phyloP scores from a whole-genome alignment of 2,329 filamentous ascomycete genomes.

The Cytospora piceicola region DNA sequence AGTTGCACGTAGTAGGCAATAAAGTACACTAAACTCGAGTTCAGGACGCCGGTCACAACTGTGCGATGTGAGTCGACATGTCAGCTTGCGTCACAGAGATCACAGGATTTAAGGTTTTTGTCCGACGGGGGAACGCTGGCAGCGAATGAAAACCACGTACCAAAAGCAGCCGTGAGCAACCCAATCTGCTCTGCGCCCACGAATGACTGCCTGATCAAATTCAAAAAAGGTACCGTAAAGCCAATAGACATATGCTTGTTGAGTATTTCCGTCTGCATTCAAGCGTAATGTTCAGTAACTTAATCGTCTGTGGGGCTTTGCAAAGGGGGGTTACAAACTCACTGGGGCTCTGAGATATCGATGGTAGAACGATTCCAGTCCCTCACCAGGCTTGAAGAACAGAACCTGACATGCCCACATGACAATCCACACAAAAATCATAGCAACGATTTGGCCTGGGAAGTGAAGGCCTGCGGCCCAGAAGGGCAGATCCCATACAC shows the following conservation, averaged over 20 bases:
- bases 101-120: not conserved
- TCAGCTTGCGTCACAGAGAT: conserved; percentile 10
- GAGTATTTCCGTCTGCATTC: conserved; percentile 50
- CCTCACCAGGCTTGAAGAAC: conserved; percentile 27
- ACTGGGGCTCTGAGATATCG: conserved; percentile 34
- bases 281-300: conserved; percentile 13
- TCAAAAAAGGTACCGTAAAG: conserved; percentile 54
- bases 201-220: conserved; percentile 45
- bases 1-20: conserved; percentile 37
- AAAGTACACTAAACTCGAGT: conserved; percentile 37
- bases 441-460: conserved; percentile 53
- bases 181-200: conserved; percentile 43
- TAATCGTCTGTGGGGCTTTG: not conserved
- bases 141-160: conserved; percentile 38
- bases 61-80: not conserved
- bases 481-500: conserved; percentile 46
- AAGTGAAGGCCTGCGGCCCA: conserved; percentile 44
- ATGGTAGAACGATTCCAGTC: conserved; percentile 37
- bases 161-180: conserved; percentile 48
- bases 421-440: conserved; percentile 45
- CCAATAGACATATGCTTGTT: conserved; percentile 56
- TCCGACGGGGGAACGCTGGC: not conserved
- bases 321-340: conserved; percentile 17
- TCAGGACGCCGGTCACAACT: conserved; percentile 42
- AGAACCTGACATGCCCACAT: conserved; percentile 39